Evolutionary conservation across 495 filamentous ascomycete species (phyloP).

Genomic region (Aeminium ludgeri): DNA sequence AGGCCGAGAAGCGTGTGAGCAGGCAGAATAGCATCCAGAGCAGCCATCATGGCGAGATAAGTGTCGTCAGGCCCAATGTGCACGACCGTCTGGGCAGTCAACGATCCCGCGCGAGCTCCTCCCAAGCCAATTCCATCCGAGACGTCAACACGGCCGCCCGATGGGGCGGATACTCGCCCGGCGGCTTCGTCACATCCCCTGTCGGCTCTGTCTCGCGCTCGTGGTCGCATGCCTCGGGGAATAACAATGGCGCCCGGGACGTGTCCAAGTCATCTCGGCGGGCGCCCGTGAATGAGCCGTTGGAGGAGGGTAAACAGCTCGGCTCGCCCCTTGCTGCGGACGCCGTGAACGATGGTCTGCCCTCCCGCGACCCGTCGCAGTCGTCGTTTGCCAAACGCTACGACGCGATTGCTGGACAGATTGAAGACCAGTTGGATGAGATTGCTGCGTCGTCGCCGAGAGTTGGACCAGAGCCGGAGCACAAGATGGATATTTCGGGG

Average conservation of each 20-base stretch:
- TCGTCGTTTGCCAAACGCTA: slow-evolving; percentile 13
- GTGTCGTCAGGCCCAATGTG: slow-evolving; percentile 25
- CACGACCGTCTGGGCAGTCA: background rate
- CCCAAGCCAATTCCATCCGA: slow-evolving; percentile 25
- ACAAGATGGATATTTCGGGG: too few species aligned
- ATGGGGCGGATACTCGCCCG: slow-evolving; percentile 55
- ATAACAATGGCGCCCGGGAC: background rate
- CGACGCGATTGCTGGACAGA: slow-evolving; percentile 10
- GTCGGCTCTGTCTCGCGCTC: slow-evolving; percentile 9
- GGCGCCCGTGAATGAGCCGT: slow-evolving; percentile 35
- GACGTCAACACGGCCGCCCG: slow-evolving; percentile 55
- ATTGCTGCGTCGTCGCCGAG: slow-evolving; percentile 8
- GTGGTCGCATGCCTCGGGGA: slow-evolving; percentile 8
- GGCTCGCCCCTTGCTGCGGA: slow-evolving; percentile 21
- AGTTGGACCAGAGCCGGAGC: background rate
- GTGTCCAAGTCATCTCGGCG: slow-evolving; percentile 25
- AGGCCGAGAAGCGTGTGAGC: slow-evolving; percentile 40
- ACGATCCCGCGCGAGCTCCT: background rate
- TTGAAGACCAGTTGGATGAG: slow-evolving; percentile 4
- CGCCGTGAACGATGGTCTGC: background rate
- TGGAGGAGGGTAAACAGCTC: slow-evolving; percentile 28
- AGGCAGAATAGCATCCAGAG: background rate
- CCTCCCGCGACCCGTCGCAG: slow-evolving; percentile 4
- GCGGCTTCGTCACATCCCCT: slow-evolving; percentile 11
- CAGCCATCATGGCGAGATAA: background rate